These are phyloP conservation scores for Jackrogersella minutella DNA, from an alignment of 495 filamentous ascomycete species.

Conservation along the genomic window DNA sequence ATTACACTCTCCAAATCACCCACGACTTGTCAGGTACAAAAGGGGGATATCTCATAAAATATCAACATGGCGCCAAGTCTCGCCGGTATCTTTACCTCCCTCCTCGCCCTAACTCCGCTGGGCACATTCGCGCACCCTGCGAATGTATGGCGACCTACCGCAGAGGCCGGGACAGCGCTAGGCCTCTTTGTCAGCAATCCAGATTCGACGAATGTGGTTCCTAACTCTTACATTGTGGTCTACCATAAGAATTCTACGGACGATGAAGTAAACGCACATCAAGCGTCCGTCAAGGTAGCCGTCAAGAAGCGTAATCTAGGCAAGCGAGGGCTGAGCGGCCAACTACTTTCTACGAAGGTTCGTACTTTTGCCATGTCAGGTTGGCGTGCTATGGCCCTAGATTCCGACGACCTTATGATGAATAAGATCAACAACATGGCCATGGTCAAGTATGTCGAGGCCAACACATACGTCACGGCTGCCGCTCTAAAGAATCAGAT, in stretches of 20 bases:
- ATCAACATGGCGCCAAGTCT: slow-evolving; percentile 44
- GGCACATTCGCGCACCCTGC: slow-evolving; percentile 30
- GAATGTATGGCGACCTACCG: slow-evolving; percentile 34
- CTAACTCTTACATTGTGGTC: slow-evolving; percentile 60
- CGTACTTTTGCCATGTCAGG: slow-evolving; percentile 53
- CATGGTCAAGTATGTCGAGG: slow-evolving; percentile 59
- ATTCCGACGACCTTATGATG: slow-evolving; percentile 57
- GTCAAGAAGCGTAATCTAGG: slow-evolving; percentile 58
- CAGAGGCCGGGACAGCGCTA: slow-evolving; percentile 42
- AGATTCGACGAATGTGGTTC: slow-evolving; percentile 48
- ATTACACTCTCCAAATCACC: not conserved
- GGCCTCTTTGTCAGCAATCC: slow-evolving; percentile 57
- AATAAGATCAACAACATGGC: slow-evolving; percentile 53
- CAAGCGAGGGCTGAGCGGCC: slow-evolving; percentile 53
- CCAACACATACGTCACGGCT: slow-evolving; percentile 52
- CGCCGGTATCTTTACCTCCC: slow-evolving; percentile 43
- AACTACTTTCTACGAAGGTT: slow-evolving; percentile 51
- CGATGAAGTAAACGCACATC: slow-evolving; percentile 51
- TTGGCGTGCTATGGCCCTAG: slow-evolving; percentile 59
- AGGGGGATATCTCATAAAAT: slow-evolving; percentile 1
- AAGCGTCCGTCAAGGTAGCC: slow-evolving; percentile 51
- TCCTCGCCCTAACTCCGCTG: slow-evolving; percentile 45
- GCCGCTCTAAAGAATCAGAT: slow-evolving; percentile 47
- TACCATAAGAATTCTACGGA: slow-evolving; percentile 56
- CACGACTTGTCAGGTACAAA: slow-evolving; percentile 40